Base-by-base conservation (phyloP, 345 rosid genomes). In the Eucalyptus sideroxylon region DNA sequence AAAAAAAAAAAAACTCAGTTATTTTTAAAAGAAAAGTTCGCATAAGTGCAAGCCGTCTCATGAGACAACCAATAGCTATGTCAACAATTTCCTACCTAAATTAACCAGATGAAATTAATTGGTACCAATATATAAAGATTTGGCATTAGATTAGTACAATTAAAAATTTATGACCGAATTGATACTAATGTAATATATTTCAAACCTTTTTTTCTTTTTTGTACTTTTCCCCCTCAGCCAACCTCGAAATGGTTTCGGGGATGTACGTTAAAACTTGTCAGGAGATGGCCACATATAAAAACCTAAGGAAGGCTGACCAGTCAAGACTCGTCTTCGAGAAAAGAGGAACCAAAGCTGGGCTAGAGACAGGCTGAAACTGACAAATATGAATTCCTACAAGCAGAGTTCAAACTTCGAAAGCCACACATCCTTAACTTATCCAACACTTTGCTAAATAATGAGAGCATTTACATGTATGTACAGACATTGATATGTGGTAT, bases 1-100 rank as follows among this genome's bases (percentile, higher is more conserved):
- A 7, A 0, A 51, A 51, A 51, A 1, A 16, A 19, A 53, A 17
- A 53, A 19, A 53, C 26, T 53, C 11, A 53, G 2, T 51, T 53
- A 53, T 53, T 19, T 51, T 7, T 3, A 16, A 19, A 53, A 53
- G 3, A 21, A 21, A 53, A 21, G 26, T 53, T 53, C 0, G 9
- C 1, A 1, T 21, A 21, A 21, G 11, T 2, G 2, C 59, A 21
- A 19, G 26, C 5, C 10, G 0, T 53, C 5, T 9, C 11, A 19
- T 53, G 1, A 53, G 59, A 53, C 11, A 4, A 2, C 59, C 11
- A 53, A 19, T 21, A 53, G 0, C 59, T 21, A 56, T 5, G 12
- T 23, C 12, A 23, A 56, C 62, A 56, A 56, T 56, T 56, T 56
- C 27, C 27, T 8, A 56, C 27, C 27, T 56, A 56, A 56, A 56